A percentile compares a stretch with the other conserved stretches of the same genome.
Evolutionary conservation across 2,329 filamentous ascomycete species (phyloP).

Genomic region (Hymenoscyphus albidus): DNA sequence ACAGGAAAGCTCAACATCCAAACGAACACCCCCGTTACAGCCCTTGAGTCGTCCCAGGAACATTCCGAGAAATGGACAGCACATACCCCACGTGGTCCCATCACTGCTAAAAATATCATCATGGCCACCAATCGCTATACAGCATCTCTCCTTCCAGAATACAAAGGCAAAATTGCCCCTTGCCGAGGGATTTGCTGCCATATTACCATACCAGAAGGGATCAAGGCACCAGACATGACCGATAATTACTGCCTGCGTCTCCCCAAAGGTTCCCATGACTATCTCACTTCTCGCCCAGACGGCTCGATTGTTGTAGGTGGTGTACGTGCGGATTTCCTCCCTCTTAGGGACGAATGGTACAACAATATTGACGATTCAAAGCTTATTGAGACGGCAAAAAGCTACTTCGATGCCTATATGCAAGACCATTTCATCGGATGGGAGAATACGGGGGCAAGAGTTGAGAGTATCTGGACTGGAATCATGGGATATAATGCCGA

Average conservation of each 20-base stretch:
- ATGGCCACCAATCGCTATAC: slow-evolving; percentile 68
- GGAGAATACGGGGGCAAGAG: slow-evolving; percentile 41
- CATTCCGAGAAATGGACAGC: slow-evolving; percentile 37
- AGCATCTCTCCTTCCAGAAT: slow-evolving; percentile 53
- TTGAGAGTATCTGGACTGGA: slow-evolving; percentile 31
- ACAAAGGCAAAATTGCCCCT: slow-evolving; percentile 52
- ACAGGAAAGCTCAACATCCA: slow-evolving; percentile 47
- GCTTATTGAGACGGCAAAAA: slow-evolving; percentile 40
- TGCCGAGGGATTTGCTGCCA: slow-evolving; percentile 43
- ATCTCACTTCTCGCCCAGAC: slow-evolving; percentile 33
- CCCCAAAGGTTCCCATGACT: slow-evolving; percentile 55
- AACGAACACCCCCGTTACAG: slow-evolving; percentile 46
- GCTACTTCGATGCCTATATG: slow-evolving; percentile 48
- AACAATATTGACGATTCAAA: slow-evolving; percentile 44
- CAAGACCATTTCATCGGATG: slow-evolving; percentile 46
- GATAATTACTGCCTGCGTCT: slow-evolving; percentile 9
- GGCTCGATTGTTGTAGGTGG: slow-evolving; percentile 41
- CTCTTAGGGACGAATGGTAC: slow-evolving; percentile 41
- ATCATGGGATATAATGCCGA: slow-evolving; percentile 44
- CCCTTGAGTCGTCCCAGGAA: slow-evolving; percentile 12
- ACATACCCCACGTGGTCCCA: slow-evolving; percentile 52
- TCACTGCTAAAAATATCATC: slow-evolving; percentile 52
- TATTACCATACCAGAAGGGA: slow-evolving; percentile 22
- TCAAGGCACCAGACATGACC: neutral
- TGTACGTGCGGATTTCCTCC: slow-evolving; percentile 35